A percentile compares a stretch with the other conserved stretches of the same genome.
Evolutionary conservation across 75 land plant species (phyloP).

Genomic region (Cryptomeria japonica): DNA sequence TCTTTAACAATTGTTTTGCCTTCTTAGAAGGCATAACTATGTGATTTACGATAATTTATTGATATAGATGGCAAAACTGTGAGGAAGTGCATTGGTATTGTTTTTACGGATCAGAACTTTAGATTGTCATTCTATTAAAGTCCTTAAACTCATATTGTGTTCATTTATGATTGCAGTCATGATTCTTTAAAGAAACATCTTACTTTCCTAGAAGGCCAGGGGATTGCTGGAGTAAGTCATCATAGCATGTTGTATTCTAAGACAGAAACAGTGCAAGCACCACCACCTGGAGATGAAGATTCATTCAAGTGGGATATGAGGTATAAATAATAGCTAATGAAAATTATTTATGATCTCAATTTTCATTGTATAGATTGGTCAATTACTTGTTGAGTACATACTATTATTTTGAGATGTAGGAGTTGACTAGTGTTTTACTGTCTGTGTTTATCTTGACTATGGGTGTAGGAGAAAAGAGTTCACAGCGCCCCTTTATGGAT

Average conservation of each 20-base stretch:
- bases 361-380: background rate
- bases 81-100: background rate
- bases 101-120: background rate
- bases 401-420: background rate
- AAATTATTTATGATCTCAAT: background rate
- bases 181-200: constrained; percentile 63
- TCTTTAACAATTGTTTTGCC: constrained; percentile 57
- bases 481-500: background rate
- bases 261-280: constrained; percentile 57
- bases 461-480: background rate
- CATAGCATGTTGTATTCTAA: constrained; percentile 92
- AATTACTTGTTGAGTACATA: background rate
- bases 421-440: background rate
- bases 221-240: constrained; percentile 93
- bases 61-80: background rate
- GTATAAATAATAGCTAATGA: background rate
- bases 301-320: constrained; percentile 27
- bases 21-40: constrained; percentile 46
- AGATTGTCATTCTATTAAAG: background rate
- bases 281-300: constrained; percentile 44
- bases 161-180: constrained; percentile 42
- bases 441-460: background rate
- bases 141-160: too few relatives aligned
- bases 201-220: constrained; percentile 62
- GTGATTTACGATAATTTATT: background rate